A percentile compares a stretch with the other conserved stretches of the same genome.
These are phyloP conservation scores for Xylaria nigripes DNA, from an alignment of 495 filamentous ascomycete species.

Conservation along the genomic window DNA sequence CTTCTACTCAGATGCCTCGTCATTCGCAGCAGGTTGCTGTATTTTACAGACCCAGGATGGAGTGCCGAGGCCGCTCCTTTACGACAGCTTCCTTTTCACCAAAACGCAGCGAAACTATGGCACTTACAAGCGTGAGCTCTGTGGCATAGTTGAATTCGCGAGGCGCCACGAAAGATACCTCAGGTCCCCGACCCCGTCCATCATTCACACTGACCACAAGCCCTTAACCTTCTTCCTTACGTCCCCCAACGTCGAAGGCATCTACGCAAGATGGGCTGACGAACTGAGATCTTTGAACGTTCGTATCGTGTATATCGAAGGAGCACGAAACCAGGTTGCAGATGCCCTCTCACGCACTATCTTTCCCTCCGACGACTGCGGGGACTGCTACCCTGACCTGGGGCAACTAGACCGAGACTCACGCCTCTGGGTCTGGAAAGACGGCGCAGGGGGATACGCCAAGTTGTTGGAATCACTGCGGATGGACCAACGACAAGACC, in stretches of 20 bases:
- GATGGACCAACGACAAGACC: background rate
- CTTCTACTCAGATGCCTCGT: background rate
- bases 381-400: background rate
- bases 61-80: background rate
- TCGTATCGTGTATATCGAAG: background rate
- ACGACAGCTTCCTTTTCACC: background rate
- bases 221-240: background rate
- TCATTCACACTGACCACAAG: background rate
- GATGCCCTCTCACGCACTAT: background rate
- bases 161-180: background rate
- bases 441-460: background rate
- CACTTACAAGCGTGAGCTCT: background rate
- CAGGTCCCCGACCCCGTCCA: background rate
- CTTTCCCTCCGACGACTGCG: background rate
- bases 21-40: background rate
- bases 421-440: background rate
- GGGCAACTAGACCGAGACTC: background rate
- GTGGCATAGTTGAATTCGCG: background rate
- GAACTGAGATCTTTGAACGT: background rate
- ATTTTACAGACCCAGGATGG: background rate
- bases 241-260: background rate
- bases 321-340: background rate
- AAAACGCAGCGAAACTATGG: background rate
- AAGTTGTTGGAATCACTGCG: background rate
- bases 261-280: background rate